phyloP scores from a whole-genome alignment of 305 asterid genomes.

The Fraxinus albicans region DNA sequence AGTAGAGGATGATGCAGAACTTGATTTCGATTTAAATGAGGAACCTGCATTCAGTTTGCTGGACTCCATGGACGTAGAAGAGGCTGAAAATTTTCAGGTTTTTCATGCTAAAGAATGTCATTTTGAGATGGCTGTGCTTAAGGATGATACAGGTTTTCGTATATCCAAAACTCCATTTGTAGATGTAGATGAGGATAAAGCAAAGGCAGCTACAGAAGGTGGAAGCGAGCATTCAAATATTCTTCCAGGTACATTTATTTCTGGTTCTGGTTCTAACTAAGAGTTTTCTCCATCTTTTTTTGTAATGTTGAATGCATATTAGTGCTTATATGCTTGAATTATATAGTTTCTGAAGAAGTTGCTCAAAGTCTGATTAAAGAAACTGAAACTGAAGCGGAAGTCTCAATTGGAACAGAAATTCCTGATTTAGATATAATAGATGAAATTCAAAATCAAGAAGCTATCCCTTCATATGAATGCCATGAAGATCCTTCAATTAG shows the following conservation, averaged over 20 bases:
- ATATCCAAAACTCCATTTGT: not conserved
- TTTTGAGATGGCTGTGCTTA: constrained; percentile 21
- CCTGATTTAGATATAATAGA: constrained; percentile 74
- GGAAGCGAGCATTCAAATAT: constrained; percentile 29
- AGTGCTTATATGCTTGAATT: constrained; percentile 19
- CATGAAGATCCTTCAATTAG: constrained; percentile 43
- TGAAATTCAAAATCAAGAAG: constrained; percentile 51
- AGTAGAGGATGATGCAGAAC: constrained; percentile 17
- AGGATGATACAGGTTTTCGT: not conserved
- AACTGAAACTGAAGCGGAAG: constrained; percentile 64
- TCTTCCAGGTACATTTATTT: constrained; percentile 19
- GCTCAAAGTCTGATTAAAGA: constrained; percentile 45
- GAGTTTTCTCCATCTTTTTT: not conserved
- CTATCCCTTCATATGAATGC: constrained; percentile 31
- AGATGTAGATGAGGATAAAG: constrained; percentile 20
- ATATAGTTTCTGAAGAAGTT: constrained; percentile 56
- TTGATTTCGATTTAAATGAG: constrained; percentile 11
- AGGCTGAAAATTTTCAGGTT: constrained; percentile 33
- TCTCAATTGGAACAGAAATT: constrained; percentile 93
- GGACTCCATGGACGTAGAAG: constrained; percentile 40
- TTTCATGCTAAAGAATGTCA: constrained; percentile 25
- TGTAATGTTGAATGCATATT: not conserved
- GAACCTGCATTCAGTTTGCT: constrained; percentile 25
- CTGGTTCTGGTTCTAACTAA: not conserved
- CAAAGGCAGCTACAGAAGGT: constrained; percentile 23